Evolutionary conservation across 1,139 yeast species (phyloP).

Genomic region (Arxiozyma slooffiae): DNA sequence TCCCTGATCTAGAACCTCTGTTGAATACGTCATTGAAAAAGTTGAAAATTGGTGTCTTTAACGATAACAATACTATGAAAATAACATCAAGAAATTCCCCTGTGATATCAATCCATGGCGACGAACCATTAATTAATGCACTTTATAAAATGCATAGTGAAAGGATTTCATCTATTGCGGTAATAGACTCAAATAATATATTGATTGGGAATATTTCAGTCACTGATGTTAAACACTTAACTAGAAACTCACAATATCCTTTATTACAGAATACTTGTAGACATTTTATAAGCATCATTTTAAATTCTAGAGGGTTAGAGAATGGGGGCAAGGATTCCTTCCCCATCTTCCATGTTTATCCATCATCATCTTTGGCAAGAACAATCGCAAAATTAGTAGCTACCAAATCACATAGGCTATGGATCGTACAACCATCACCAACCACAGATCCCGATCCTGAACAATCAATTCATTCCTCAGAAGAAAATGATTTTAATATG

Average conservation of each 20-base stretch:
- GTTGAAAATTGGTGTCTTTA: slow-evolving; percentile 26
- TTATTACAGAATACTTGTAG: slow-evolving; percentile 69
- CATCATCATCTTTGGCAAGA: slow-evolving; percentile 67
- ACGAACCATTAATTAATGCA: slow-evolving; percentile 76
- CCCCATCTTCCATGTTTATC: slow-evolving; percentile 88
- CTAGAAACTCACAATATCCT: slow-evolving; percentile 73
- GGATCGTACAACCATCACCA: slow-evolving; percentile 62
- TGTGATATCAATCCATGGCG: slow-evolving; percentile 76
- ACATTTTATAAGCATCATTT: slow-evolving; percentile 74
- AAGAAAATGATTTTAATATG: background rate
- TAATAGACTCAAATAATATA: slow-evolving; percentile 66
- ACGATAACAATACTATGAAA: slow-evolving; percentile 15
- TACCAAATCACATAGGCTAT: slow-evolving; percentile 80
- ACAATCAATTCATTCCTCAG: background rate
- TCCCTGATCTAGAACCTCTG: slow-evolving; percentile 67
- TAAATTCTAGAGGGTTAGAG: slow-evolving; percentile 77
- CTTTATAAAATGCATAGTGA: slow-evolving; percentile 71
- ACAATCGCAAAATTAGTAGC: slow-evolving; percentile 92
- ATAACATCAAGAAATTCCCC: slow-evolving; percentile 21
- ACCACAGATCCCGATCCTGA: background rate
- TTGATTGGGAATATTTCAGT: slow-evolving; percentile 85
- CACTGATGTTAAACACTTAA: slow-evolving; percentile 79
- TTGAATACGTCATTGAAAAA: slow-evolving; percentile 45
- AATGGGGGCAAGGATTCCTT: slow-evolving; percentile 80
- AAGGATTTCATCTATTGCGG: slow-evolving; percentile 81